Percentiles rank a stretch among this genome's conserved stretches.
phyloP scores from a whole-genome alignment of 1,284 basidiomycete species.

The Cerrena zonata region DNA sequence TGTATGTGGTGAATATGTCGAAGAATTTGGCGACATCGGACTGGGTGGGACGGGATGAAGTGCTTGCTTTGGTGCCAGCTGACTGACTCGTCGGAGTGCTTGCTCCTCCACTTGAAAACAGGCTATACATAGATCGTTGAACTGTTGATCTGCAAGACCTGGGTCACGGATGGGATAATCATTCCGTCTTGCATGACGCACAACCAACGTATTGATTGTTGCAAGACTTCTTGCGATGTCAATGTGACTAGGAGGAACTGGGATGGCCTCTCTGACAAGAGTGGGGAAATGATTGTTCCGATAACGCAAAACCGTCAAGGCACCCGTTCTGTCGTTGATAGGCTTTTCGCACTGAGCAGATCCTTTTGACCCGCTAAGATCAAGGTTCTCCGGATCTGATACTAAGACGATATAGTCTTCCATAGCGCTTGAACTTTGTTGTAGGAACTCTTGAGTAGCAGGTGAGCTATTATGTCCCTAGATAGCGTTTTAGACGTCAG shows the following conservation, averaged over 20 bases:
- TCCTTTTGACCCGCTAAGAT: slow-evolving; percentile 27
- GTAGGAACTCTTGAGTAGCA: slow-evolving; percentile 61
- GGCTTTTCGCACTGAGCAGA: slow-evolving; percentile 31
- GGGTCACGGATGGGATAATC: slow-evolving; percentile 19
- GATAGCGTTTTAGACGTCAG: not conserved
- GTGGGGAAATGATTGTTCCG: slow-evolving; percentile 47
- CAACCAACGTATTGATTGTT: slow-evolving; percentile 64
- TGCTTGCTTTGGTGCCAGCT: slow-evolving; percentile 35
- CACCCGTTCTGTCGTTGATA: slow-evolving; percentile 47
- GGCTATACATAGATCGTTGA: slow-evolving; percentile 30
- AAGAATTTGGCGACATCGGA: not conserved
- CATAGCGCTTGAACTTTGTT: slow-evolving; percentile 58
- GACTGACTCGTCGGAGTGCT: slow-evolving; percentile 54
- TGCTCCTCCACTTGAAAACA: slow-evolving; percentile 73
- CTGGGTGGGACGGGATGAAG: not conserved
- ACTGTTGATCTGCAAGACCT: slow-evolving; percentile 16
- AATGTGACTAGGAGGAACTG: slow-evolving; percentile 60
- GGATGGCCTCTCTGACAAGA: slow-evolving; percentile 63
- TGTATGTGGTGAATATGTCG: not conserved
- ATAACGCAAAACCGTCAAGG: slow-evolving; percentile 51
- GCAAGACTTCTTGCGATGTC: slow-evolving; percentile 72
- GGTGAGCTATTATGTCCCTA: not conserved
- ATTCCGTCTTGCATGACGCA: slow-evolving; percentile 41
- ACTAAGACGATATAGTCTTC: slow-evolving; percentile 67
- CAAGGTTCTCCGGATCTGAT: slow-evolving; percentile 42